Base-by-base conservation (phyloP, 768 basidiomycete genomes). In the Leccinum subtestaceum region DNA sequence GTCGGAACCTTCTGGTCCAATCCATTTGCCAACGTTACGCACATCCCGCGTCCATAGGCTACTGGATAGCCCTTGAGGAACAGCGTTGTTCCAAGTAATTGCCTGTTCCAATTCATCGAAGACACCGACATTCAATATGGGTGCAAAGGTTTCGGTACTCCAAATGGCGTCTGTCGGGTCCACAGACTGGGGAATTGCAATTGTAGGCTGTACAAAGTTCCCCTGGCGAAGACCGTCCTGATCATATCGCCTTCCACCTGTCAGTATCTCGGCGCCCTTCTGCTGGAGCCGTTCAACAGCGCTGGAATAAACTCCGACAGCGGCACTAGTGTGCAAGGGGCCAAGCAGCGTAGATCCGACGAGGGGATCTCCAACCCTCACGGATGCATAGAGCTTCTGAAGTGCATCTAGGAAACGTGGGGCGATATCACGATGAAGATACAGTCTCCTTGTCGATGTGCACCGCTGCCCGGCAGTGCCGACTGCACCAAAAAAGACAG, bases 401-500 rank as follows among this genome's bases (percentile, higher is more conserved):
- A 98, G 85, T 17, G 84, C 84, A 31, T 83, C 79, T 61, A 97
- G 78, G 78, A 98, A 94, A 55, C 84, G 77, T 27, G 80, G 66
- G 1, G 94, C 88, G 64, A 98, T 85, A 59, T 84, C 72, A 51
- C 85, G 85, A 73, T 98, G 96, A 58, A 98, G 80, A 75, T 92
- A 93, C 19, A 98, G 82, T 58, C 96, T 82, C 59, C 96, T 84
- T 1, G 95, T 98, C 34, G 94, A 88, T 2, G 96, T 98, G 77
- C 96, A 98, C 48, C 89, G 83, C 63, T 82, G 81, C 15, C 82
- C 82, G 10, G 85, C 81, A 34, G 87, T 89, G 32, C 96, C 96
- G 48, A 97, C 87, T 29, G 96, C 93, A 38, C 95, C 92, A 75
- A 98, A 98, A 72, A 94, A 92, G 29, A 95, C 89, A 4, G 93